Percentiles rank a stretch among this genome's conserved stretches.
These are phyloP conservation scores for Jackrogersella multiformis DNA, from an alignment of 495 filamentous ascomycete genomes.

Conservation along the genomic window DNA sequence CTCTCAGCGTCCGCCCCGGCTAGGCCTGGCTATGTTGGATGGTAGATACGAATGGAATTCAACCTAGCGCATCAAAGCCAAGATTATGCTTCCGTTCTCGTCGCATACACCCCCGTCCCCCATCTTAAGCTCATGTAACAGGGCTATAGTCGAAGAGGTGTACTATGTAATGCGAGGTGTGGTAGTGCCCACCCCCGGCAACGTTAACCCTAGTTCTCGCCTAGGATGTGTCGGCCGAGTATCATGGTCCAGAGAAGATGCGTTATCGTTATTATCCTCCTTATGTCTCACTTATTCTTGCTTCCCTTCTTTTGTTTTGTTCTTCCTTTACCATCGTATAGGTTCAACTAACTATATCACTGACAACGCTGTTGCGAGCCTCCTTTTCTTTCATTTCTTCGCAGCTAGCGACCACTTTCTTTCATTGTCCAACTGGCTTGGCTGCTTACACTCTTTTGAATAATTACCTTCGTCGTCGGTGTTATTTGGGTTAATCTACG, in stretches of 20 bases:
- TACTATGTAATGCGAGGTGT: slow-evolving; percentile 32
- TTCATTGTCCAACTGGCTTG: slow-evolving; percentile 66
- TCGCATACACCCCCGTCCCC: slow-evolving; percentile 45
- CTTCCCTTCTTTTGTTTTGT: slow-evolving; percentile 50
- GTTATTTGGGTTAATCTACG: slow-evolving; percentile 56
- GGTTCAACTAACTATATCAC: slow-evolving; percentile 53
- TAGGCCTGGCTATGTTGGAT: slow-evolving; percentile 42
- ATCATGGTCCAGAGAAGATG: slow-evolving; percentile 44
- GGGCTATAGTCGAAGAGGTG: slow-evolving; percentile 26
- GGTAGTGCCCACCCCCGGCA: slow-evolving; percentile 32
- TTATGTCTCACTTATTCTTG: slow-evolving; percentile 39
- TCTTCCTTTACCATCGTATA: slow-evolving; percentile 51
- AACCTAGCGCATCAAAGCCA: slow-evolving; percentile 42
- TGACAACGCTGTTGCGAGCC: slow-evolving; percentile 60
- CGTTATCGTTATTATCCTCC: slow-evolving; percentile 45
- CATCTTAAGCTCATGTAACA: slow-evolving; percentile 39
- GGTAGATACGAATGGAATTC: slow-evolving; percentile 37
- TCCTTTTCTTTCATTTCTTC: slow-evolving; percentile 58
- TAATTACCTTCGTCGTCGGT: slow-evolving; percentile 55
- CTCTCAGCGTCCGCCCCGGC: slow-evolving; percentile 19
- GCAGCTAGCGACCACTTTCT: slow-evolving; percentile 65
- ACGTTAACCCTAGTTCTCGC: slow-evolving; percentile 39
- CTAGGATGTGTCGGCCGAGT: slow-evolving; percentile 37
- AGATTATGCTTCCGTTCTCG: slow-evolving; percentile 43
- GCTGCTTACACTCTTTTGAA: slow-evolving; percentile 64